Evolutionary conservation across 2,329 filamentous ascomycete species (phyloP).

Genomic region (Raffaelea albimanens): DNA sequence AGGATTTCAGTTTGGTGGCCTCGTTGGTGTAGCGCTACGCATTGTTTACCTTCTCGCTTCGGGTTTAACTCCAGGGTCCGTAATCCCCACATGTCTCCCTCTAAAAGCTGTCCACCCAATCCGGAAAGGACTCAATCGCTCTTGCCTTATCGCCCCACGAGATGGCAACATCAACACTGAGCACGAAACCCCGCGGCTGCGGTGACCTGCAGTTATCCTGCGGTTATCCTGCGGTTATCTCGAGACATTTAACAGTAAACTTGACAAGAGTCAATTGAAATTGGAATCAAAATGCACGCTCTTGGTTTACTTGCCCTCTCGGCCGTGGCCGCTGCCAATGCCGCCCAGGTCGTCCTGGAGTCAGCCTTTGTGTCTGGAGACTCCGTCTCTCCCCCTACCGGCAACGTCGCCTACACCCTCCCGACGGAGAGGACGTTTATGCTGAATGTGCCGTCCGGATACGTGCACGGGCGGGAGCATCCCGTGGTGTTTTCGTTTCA

Average conservation of each 20-base stretch:
- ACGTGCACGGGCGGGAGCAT: background rate
- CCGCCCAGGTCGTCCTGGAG: background rate
- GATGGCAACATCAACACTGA: background rate
- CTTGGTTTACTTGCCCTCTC: background rate
- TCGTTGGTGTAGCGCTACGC: no score
- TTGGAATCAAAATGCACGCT: background rate
- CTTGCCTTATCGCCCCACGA: background rate
- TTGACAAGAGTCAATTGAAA: no score
- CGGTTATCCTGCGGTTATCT: background rate
- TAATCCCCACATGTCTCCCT: no score
- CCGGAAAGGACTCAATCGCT: no score
- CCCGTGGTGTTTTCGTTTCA: constrained; percentile 9
- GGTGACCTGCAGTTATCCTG: background rate
- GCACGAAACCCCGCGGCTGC: background rate
- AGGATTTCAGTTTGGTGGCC: no score
- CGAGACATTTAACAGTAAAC: no score
- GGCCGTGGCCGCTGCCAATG: background rate
- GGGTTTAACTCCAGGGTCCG: no score
- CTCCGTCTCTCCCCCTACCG: background rate
- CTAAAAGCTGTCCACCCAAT: no score
- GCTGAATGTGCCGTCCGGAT: constrained; percentile 5
- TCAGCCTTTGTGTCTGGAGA: no score
- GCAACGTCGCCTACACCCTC: background rate
- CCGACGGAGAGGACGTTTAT: constrained; percentile 5
- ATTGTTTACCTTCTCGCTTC: no score